A percentile compares a stretch with the other conserved stretches of the same genome.
These are phyloP conservation scores for Hypoxylon crocopeplum DNA, from an alignment of 495 filamentous ascomycete genomes.

Conservation along the genomic window DNA sequence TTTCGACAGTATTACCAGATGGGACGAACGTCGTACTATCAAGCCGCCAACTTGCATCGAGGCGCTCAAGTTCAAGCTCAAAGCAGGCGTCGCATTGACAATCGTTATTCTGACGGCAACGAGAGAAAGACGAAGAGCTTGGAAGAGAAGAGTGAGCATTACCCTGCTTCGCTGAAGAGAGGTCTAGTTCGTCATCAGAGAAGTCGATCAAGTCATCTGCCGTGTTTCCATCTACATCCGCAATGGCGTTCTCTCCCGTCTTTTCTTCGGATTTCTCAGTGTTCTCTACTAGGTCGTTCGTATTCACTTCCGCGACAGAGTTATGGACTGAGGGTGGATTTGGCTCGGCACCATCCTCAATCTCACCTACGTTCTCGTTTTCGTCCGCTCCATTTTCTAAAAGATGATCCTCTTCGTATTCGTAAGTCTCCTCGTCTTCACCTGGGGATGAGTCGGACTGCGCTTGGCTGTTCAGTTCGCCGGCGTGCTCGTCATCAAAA, in stretches of 20 bases:
- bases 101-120: background rate
- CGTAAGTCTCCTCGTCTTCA: slow-evolving; percentile 2
- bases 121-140: background rate
- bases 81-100: slow-evolving; percentile 38
- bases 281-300: background rate
- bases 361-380: slow-evolving; percentile 26
- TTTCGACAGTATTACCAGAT: background rate
- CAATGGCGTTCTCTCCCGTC: slow-evolving; percentile 35
- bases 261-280: slow-evolving; percentile 35
- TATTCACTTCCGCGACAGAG: slow-evolving; percentile 1
- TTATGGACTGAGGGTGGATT: slow-evolving; percentile 21
- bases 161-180: slow-evolving; percentile 36
- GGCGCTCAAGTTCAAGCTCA: slow-evolving; percentile 19
- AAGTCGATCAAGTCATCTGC: slow-evolving; percentile 40
- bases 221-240: background rate
- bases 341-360: slow-evolving; percentile 22
- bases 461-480: slow-evolving; percentile 9
- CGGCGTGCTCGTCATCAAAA: slow-evolving; percentile 16
- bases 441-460: slow-evolving; percentile 15
- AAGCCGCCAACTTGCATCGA: slow-evolving; percentile 6
- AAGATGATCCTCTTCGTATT: slow-evolving; percentile 4
- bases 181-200: slow-evolving; percentile 41
- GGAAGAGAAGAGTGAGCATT: slow-evolving; percentile 20
- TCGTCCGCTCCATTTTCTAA: background rate
- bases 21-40: background rate